Evolutionary conservation across 352 stramenopile genomes (phyloP).

Genomic region (Phytophthora hybrid): DNA sequence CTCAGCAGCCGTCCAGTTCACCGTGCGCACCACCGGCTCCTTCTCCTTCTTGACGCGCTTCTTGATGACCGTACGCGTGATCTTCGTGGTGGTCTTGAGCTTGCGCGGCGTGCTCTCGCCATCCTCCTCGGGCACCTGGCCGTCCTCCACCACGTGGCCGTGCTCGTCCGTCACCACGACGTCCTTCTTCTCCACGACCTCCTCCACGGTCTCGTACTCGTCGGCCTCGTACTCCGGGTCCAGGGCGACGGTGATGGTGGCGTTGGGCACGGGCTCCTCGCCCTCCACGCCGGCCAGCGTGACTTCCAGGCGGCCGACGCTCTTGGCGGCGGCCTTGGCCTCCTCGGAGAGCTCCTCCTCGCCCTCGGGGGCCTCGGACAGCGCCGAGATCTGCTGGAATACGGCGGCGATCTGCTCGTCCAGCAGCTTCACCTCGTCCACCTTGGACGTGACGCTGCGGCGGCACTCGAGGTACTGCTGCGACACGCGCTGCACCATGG

Average conservation of each 20-base stretch:
- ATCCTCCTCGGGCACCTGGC: constrained; percentile 41
- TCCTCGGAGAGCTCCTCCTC: constrained; percentile 40
- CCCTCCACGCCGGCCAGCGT: constrained; percentile 66
- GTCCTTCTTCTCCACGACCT: constrained; percentile 66
- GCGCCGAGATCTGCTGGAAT: constrained; percentile 73
- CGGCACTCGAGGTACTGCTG: constrained; percentile 87
- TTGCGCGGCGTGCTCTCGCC: constrained; percentile 49
- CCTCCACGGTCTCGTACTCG: constrained; percentile 61
- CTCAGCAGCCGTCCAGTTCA: constrained; percentile 41
- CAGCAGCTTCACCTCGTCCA: constrained; percentile 79
- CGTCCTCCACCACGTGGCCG: constrained; percentile 56
- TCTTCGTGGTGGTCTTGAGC: constrained; percentile 71
- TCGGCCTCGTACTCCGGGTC: constrained; percentile 83
- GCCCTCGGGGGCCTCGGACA: constrained; percentile 51
- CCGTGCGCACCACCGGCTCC: constrained; percentile 48
- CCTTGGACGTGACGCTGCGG: constrained; percentile 79
- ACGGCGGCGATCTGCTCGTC: constrained; percentile 78
- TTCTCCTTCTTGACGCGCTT: constrained; percentile 71
- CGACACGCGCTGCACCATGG: constrained; percentile 79
- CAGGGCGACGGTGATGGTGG: constrained; percentile 71
- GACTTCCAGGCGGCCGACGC: constrained; percentile 76
- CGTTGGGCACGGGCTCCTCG: constrained; percentile 56
- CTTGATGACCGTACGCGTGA: constrained; percentile 60
- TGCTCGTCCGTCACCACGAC: constrained; percentile 59
- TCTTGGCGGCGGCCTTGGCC: constrained; percentile 57